A percentile compares a stretch with the other conserved stretches of the same genome.
Conservation (phyloP, 768 basidiomycete genomes). For the Candolleomyces aberdarensis region DNA sequence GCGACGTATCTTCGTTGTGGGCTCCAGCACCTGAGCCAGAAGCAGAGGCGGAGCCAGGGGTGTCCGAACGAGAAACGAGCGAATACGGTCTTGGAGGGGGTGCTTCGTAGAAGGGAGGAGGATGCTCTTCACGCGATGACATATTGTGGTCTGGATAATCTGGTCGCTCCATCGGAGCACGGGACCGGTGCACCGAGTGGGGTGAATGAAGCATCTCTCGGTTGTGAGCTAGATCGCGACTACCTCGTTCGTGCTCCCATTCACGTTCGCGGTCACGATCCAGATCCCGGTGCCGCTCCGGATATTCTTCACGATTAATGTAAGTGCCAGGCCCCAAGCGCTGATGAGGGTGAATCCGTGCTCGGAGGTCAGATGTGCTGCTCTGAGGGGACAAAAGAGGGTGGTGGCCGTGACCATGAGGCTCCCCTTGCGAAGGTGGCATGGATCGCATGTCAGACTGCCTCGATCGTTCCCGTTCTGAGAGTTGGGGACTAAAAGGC, state of each 20-base stretch:
- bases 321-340: constrained; percentile 61
- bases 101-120: constrained; percentile 32
- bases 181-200: constrained; percentile 34
- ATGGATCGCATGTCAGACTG: constrained; percentile 38
- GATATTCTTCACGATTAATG: constrained; percentile 51
- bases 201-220: constrained; percentile 36
- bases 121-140: constrained; percentile 31
- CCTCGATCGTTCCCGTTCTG: constrained; percentile 44
- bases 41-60: constrained; percentile 55
- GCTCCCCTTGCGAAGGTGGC: constrained; percentile 24
- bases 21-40: constrained; percentile 37
- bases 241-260: constrained; percentile 19
- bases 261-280: constrained; percentile 39
- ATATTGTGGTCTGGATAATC: constrained; percentile 30
- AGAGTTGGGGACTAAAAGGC: constrained; percentile 46
- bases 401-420: constrained; percentile 28
- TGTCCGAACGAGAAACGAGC: constrained; percentile 51
- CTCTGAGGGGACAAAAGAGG: constrained; percentile 35
- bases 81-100: constrained; percentile 30
- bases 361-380: constrained; percentile 20
- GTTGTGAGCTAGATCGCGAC: constrained; percentile 17
- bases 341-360: constrained; percentile 58
- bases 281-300: constrained; percentile 43
- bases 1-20: constrained; percentile 40
- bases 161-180: constrained; percentile 24